These are phyloP conservation scores for Teunomyces aglyptinius DNA, from an alignment of 805 yeast species.

Conservation along the genomic window DNA sequence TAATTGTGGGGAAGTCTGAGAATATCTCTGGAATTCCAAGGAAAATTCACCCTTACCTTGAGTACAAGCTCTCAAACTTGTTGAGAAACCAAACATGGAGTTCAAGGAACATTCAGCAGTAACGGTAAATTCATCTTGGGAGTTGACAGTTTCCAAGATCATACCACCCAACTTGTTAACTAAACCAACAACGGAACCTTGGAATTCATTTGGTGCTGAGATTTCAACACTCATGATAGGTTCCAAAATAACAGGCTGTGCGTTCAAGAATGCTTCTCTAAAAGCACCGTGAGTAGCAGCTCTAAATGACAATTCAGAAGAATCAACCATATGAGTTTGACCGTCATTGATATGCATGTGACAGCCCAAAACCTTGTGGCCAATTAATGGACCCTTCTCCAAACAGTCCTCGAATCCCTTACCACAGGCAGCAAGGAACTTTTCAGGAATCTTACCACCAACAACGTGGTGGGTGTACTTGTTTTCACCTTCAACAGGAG, in stretches of 20 bases:
- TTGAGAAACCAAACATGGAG: constrained; percentile 94
- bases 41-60: constrained; percentile 99
- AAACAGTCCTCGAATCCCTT: constrained; percentile 94
- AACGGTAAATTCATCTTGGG: constrained; percentile 90
- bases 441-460: constrained; percentile 96
- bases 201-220: constrained; percentile 95
- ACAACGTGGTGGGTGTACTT: constrained; percentile 82
- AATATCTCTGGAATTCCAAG: constrained; percentile 88
- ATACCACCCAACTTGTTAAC: constrained; percentile 90
- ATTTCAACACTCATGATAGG: constrained; percentile 95
- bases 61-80: constrained; percentile 90
- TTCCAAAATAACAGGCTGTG: constrained; percentile 87
- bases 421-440: constrained; percentile 88
- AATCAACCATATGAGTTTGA: constrained; percentile 95
- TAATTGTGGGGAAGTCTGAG: constrained; percentile 85
- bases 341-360: constrained; percentile 95
- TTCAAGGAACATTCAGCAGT: constrained; percentile 95
- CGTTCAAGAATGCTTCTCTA: constrained; percentile 80
- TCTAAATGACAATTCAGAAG: constrained; percentile 92
- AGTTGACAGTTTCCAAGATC: constrained; percentile 91
- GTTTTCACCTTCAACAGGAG: constrained; percentile 65
- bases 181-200: constrained; percentile 86
- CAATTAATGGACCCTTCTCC: constrained; percentile 95
- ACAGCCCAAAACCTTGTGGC: constrained; percentile 90
- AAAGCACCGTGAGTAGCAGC: constrained; percentile 91